Evolutionary conservation across 1,284 basidiomycete species (phyloP), one percentile per base, ranked within the genome.

Genomic region (Cystobasidium slooffiae): DNA sequence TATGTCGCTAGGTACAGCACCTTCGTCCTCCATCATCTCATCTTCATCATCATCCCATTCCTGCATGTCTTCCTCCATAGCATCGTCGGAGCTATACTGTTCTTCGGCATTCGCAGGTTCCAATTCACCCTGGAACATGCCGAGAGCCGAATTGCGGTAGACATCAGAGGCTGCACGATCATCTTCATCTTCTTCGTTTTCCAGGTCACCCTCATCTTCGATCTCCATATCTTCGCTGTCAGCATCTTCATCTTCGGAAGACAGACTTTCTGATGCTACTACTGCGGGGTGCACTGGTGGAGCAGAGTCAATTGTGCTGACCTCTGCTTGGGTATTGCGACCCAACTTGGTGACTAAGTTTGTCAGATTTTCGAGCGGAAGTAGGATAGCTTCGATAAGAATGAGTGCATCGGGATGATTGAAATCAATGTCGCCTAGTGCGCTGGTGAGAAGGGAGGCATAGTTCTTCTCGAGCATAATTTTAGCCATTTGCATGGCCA

Each of bases 391-490:
- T 22, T 91, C 89, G 18, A 99, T 89, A 39, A 98, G 86, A 49
- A 88, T 87, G 74, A 91, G 90, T 77, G 97, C 89, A 78, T 95
- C 90, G 1, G 97, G 97, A 83, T 95, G 96, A 81, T 97, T 97
- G 67, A 98, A 87, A 81, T 99, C 97, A 49, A 97, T 89, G 73
- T 99, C 97, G 7, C 92, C 90, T 9, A 98, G 86, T 12, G 94
- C 91, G 65, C 86, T 90, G 0, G 97, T 98, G 44, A 99, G 85
- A 3, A 91, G 90, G 6, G 91, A 87, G 22, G 98, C 97, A 79
- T 92, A 97, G 81, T 93, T 94, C 85, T 98, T 97, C 85, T 99
- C 97, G 58, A 99, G 84, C 97, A 99, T 99, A 76, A 95, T 88
- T 84, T 98, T 99, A 53, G 97, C 94, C 74, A 98, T 88, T 77